phyloP scores from a whole-genome alignment of 352 stramenopile species.

The Pythium aristosporum region DNA sequence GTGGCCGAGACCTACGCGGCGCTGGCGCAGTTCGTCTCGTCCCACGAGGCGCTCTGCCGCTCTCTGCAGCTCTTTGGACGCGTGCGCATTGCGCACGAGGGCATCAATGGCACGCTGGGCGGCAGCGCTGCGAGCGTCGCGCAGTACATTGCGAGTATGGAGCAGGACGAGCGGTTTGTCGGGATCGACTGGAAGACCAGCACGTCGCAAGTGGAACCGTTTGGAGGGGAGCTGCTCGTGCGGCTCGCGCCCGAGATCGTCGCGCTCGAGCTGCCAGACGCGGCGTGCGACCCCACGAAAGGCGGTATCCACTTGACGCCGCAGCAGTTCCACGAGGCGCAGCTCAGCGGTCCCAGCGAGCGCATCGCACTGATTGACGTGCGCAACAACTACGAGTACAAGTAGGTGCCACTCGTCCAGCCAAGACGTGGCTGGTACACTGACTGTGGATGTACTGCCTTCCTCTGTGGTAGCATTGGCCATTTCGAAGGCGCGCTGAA shows the following conservation, averaged over 20 bases:
- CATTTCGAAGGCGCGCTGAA: conserved; percentile 77
- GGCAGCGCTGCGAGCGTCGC: conserved; percentile 41
- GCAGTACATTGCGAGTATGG: conserved; percentile 65
- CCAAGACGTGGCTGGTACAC: not conserved
- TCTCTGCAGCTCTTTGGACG: conserved; percentile 61
- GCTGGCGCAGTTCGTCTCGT: conserved; percentile 34
- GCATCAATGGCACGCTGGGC: conserved; percentile 85
- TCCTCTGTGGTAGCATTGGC: conserved; percentile 41
- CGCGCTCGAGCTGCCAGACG: conserved; percentile 62
- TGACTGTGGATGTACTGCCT: not conserved
- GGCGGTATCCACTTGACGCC: conserved; percentile 61
- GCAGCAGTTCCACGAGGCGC: conserved; percentile 55
- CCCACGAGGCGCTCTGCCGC: conserved; percentile 51
- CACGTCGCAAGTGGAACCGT: conserved; percentile 41
- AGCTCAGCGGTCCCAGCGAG: conserved; percentile 26
- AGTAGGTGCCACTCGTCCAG: conserved; percentile 27
- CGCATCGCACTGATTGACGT: conserved; percentile 67
- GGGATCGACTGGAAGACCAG: conserved; percentile 89
- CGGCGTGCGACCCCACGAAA: conserved; percentile 42
- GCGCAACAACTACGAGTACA: conserved; percentile 82
- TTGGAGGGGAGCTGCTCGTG: conserved; percentile 64
- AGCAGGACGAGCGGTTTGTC: conserved; percentile 28
- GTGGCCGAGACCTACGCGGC: conserved; percentile 46
- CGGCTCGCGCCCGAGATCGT: conserved; percentile 73
- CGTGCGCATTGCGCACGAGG: conserved; percentile 77